phyloP scores from a whole-genome alignment of 2,329 filamentous ascomycete genomes.

The Venturiaceae sp. region DNA sequence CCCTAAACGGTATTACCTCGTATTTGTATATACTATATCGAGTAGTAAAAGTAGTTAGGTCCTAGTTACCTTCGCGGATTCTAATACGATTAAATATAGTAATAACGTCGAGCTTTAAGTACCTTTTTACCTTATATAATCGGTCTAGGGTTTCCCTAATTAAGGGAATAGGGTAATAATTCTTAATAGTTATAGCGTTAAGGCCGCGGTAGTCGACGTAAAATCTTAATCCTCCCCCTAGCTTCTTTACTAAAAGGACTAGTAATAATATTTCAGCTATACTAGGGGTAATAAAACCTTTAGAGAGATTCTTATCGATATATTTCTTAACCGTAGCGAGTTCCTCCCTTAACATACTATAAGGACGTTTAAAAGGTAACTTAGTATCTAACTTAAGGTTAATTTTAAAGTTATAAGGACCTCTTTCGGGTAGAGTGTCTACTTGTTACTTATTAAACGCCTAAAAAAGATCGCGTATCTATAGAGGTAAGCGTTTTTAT shows the following conservation, averaged over 20 bases:
- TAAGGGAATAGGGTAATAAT: slow-evolving; percentile 3
- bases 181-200: slow-evolving; percentile 8
- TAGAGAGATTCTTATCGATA: background rate
- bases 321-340: background rate
- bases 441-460: background rate
- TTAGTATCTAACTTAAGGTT: background rate
- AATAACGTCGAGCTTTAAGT: background rate
- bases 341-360: background rate
- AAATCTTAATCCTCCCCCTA: slow-evolving; percentile 6
- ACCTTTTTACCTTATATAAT: background rate
- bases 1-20: slow-evolving; percentile 17
- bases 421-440: background rate
- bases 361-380: background rate
- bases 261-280: background rate
- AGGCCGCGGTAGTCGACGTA: slow-evolving; percentile 5
- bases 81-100: slow-evolving; percentile 21
- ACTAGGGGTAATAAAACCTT: background rate
- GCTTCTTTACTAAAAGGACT: slow-evolving; percentile 3
- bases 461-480: background rate
- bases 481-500: background rate
- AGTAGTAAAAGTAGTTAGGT: slow-evolving; percentile 23
- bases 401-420: background rate
- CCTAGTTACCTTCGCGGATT: slow-evolving; percentile 22
- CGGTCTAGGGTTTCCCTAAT: slow-evolving; percentile 4
- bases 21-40: slow-evolving; percentile 24